Conservation (phyloP, 257 asterid species). For the Rehmannia glutinosa region DNA sequence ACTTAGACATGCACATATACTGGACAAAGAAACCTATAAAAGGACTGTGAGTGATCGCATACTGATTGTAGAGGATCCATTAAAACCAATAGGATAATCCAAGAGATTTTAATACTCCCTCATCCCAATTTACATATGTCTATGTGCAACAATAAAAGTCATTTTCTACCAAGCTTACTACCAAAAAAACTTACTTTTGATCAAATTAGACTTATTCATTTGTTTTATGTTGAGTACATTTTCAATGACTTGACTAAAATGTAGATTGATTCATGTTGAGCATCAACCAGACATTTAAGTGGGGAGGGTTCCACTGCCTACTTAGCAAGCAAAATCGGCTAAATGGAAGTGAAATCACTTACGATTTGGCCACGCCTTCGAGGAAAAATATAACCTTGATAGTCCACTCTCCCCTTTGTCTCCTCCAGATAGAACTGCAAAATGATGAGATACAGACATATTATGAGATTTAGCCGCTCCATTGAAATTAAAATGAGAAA, state of each 20-base stretch:
- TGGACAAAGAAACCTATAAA: too few species aligned
- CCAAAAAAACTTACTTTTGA: too few species aligned
- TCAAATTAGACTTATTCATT: neutral
- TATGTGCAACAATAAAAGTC: too few species aligned
- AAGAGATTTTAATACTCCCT: too few species aligned
- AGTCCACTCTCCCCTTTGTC: slow-evolving; percentile 84
- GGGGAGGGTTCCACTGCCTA: neutral
- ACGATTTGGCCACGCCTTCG: slow-evolving; percentile 78
- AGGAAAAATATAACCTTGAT: slow-evolving; percentile 92
- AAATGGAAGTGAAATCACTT: slow-evolving; percentile 29
- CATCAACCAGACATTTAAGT: neutral
- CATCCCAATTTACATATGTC: neutral
- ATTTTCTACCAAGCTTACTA: too few species aligned
- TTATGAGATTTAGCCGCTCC: slow-evolving; percentile 4
- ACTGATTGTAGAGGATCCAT: too few species aligned
- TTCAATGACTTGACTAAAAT: neutral
- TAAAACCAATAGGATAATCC: too few species aligned
- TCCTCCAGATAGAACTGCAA: slow-evolving; percentile 91
- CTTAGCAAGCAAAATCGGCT: neutral
- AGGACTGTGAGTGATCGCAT: too few species aligned
- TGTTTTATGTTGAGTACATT: neutral
- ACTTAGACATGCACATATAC: too few species aligned
- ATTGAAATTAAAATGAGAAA: neutral
- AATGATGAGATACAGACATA: slow-evolving; percentile 5
- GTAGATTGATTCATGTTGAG: neutral